Percentiles rank a stretch among this genome's conserved stretches.
These are phyloP conservation scores for Colletotrichum tropicale DNA, from an alignment of 2,329 filamentous ascomycete species.

Conservation along the genomic window DNA sequence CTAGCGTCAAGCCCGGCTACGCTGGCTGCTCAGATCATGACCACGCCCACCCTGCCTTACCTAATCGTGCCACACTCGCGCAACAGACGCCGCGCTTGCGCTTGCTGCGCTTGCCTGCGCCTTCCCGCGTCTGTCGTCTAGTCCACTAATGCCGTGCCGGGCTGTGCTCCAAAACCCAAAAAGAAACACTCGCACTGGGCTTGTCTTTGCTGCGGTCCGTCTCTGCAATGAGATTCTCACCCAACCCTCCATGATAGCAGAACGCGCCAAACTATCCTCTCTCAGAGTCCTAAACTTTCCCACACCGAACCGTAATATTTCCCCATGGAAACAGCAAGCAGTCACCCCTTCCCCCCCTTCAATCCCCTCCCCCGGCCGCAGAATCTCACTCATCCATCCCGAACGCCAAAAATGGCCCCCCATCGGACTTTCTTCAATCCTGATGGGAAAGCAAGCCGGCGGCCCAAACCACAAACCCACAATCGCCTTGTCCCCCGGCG, in stretches of 20 bases:
- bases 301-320: neutral
- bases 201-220: neutral
- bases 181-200: neutral
- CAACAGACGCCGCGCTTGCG: neutral
- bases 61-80: neutral
- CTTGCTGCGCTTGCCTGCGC: neutral
- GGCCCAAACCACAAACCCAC: neutral
- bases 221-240: neutral
- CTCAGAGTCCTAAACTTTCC: neutral
- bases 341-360: neutral
- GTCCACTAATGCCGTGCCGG: neutral
- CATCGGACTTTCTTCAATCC: neutral
- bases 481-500: neutral
- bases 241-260: neutral
- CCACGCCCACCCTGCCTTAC: neutral
- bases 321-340: neutral
- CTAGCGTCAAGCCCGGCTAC: neutral
- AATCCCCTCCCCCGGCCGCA: neutral
- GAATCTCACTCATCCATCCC: neutral
- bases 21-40: neutral
- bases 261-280: neutral
- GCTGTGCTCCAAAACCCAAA: neutral
- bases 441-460: neutral
- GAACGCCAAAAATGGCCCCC: neutral
- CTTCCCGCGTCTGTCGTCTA: constrained; percentile 8